Conservation (phyloP, 768 basidiomycete species). For the Leccinum obscurum region DNA sequence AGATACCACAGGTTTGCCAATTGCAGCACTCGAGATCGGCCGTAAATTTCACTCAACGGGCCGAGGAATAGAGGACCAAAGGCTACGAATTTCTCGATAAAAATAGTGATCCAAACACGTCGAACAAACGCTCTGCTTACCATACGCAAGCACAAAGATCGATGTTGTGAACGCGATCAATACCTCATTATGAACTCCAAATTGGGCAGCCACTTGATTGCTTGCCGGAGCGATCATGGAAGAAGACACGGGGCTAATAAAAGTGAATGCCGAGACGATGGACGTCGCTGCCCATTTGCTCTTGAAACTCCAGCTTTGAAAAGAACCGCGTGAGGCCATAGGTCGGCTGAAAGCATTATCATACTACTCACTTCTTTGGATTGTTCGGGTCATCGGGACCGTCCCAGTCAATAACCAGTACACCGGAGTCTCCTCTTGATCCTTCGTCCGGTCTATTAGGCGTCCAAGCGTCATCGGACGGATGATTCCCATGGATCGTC, state of each 20-base stretch:
- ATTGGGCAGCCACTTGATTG: conserved; percentile 47
- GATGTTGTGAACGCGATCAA: conserved; percentile 60
- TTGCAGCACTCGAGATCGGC: conserved; percentile 63
- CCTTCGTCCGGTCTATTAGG: neutral
- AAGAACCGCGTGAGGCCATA: neutral
- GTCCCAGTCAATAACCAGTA: conserved; percentile 58
- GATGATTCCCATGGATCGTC: neutral
- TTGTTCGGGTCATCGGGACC: conserved; percentile 58
- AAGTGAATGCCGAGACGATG: conserved; percentile 68
- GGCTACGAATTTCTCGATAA: neutral
- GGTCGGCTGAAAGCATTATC: neutral
- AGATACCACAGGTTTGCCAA: conserved; percentile 65
- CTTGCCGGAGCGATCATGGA: conserved; percentile 74
- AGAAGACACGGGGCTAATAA: conserved; percentile 69
- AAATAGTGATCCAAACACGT: neutral
- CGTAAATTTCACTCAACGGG: conserved; percentile 72
- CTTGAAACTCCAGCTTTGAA: conserved; percentile 52
- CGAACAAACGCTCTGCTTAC: conserved; percentile 33
- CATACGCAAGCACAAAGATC: conserved; percentile 60
- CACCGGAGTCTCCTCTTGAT: neutral
- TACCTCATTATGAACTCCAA: conserved; percentile 52
- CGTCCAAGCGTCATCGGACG: neutral
- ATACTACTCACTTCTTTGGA: conserved; percentile 53
- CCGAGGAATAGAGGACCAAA: conserved; percentile 40
- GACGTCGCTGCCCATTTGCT: conserved; percentile 65